Evolutionary conservation across 805 yeast species (phyloP), one percentile per base, ranked within the genome.

Genomic region (Osmozyma mogii): DNA sequence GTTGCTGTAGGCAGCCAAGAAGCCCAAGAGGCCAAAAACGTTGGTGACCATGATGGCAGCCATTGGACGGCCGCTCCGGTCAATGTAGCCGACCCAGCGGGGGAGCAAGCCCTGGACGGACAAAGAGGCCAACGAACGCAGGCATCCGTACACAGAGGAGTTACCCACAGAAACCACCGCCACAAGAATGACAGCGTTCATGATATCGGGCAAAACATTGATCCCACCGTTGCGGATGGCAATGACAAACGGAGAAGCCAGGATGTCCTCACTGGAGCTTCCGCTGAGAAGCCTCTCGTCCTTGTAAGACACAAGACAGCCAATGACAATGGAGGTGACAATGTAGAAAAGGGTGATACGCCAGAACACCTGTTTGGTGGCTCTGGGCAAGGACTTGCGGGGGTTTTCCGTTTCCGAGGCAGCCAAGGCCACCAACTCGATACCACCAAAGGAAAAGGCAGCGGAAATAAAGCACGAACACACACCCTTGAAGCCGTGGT

Each of bases 81-180:
- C 85, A 38, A 77, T 66, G 56, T 75, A 78, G 3, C 70, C 72
- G 28, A 75, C 62, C 33, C 69, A 51, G 41, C 60, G 56, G 31
- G 85, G 84, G 28, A 78, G 72, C 47, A 68, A 68, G 8, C 82
- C 81, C 47, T 72, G 75, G 22, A 68, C 78, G 10, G 80, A 74
- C 39, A 80, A 56, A 6, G 83, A 70, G 15, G 72, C 68, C 40
- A 80, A 51, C 14, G 81, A 70, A 60, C 88, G 73, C 5, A 85
- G 47, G 25, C 54, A 45, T 2, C 55, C 56, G 26, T 50, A 50
- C 10, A 50, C 52, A 13, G 56, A 47, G 6, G 55, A 45, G 43
- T 50, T 50, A 5, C 55, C 56, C 16, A 50, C 55, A 2, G 55
- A 50, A n/a, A 47, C 41, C 17, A 50, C 55, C 3, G 56, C 49